Evolutionary conservation across 176 grass and related monocot genomes (phyloP), one percentile per base, ranked within the genome.

Genomic region (Zoysia japonica): DNA sequence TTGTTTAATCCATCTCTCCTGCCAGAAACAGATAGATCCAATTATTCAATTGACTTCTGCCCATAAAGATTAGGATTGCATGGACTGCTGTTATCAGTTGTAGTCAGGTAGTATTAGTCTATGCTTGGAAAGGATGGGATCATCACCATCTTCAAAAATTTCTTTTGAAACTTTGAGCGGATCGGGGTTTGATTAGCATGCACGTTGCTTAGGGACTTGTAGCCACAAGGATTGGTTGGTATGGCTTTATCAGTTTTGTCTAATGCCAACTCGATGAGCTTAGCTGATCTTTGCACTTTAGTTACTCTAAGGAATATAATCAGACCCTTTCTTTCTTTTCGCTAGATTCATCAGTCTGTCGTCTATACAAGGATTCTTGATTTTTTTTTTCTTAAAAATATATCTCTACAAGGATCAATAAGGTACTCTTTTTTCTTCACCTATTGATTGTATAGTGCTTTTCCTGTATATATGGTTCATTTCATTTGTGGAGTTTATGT

Each of bases 131-230:
- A 56, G 14, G 20, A 47, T 85, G 51, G 44, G 49, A 73, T 66
- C 19, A 54, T 20, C 60, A 47, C 10, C 42, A 16, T 3, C 35
- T 72, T 47, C 55, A 78, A 71, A 40, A 65, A 71, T 54, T 47
- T 78, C 14, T 67, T 47, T 20, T 65, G 15, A 65, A 57, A 65
- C 61, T 85, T 73, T 53, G 68, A 73, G 48, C 60, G 0, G 15
- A 49, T 39, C n/a, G 47, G 59, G 67, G 38, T 73, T 67, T 72
- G 67, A 65, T 83, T 83, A 83, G 13, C 17, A n/a, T 51, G 42
- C 74, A 83, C 53, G 60, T 67, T 85, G 68, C 83, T 49, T 85
- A 50, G 80, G 74, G 51, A 84, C 76, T 80, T 88, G 75, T 53
- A 70, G 76, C 70, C 63, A 75, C 47, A 48, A 39, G 53, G 54